Percentiles rank a stretch among this genome's conserved stretches.
These are phyloP conservation scores for Plasmodium billcollinsi DNA, from an alignment of 169 alveolate species.

Conservation along the genomic window DNA sequence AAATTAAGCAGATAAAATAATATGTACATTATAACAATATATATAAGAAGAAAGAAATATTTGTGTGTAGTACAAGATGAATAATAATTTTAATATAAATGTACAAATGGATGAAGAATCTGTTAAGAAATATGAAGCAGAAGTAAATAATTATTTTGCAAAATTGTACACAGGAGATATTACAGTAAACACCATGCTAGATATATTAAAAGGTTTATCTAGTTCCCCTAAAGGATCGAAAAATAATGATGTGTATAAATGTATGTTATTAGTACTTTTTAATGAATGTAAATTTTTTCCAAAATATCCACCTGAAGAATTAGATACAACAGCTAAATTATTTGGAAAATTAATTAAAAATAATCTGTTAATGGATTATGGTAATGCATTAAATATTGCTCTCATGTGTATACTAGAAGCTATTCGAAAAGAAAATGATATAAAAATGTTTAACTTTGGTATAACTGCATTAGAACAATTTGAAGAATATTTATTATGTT, in stretches of 20 bases:
- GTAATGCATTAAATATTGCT: conserved; percentile 82
- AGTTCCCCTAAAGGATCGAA: conserved; percentile 83
- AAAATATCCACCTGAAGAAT: conserved; percentile 88
- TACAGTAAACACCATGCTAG: conserved; percentile 85
- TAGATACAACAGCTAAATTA: conserved; percentile 88
- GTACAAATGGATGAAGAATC: conserved; percentile 73
- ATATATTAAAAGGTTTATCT: conserved; percentile 82
- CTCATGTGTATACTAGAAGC: conserved; percentile 86
- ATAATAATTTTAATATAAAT: conserved; percentile 69
- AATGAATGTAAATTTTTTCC: conserved; percentile 91
- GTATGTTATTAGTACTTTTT: conserved; percentile 86
- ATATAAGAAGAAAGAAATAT: background rate
- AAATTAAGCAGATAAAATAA: too few relatives aligned
- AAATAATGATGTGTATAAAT: conserved; percentile 81
- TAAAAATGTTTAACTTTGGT: conserved; percentile 87
- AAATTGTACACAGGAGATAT: conserved; percentile 84
- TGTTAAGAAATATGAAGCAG: conserved; percentile 78
- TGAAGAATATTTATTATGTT: conserved; percentile 83
- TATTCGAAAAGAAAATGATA: conserved; percentile 80
- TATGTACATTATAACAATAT: background rate
- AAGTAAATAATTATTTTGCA: conserved; percentile 84
- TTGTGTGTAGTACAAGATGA: conserved; percentile 49
- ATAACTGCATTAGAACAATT: conserved; percentile 87
- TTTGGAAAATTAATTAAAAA: conserved; percentile 87
- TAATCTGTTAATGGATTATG: conserved; percentile 81